Evolutionary conservation across 2,329 filamentous ascomycete genomes (phyloP).

Genomic region (Aspergillus fumigatiaffinis): DNA sequence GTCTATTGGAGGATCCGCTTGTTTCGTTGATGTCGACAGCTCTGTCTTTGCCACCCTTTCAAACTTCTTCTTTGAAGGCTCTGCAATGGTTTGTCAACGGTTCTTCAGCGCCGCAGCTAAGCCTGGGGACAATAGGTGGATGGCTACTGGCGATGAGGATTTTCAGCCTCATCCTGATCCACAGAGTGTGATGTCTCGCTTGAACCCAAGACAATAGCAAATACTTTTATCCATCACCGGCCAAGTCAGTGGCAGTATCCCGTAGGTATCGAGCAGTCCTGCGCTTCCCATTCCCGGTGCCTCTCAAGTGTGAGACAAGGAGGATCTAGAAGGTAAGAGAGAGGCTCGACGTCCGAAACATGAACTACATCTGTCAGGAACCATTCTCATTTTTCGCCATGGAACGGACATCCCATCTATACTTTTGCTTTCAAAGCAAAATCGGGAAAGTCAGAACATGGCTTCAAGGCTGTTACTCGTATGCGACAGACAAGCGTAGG

Average conservation of each 20-base stretch:
- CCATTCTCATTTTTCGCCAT: background rate
- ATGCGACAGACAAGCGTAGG: background rate
- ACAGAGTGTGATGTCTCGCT: background rate
- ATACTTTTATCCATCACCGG: background rate
- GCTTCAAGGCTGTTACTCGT: background rate
- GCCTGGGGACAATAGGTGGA: background rate
- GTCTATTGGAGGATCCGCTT: background rate
- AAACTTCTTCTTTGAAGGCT: background rate
- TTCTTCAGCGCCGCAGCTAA: background rate
- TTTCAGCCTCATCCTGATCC: background rate
- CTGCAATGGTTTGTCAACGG: background rate
- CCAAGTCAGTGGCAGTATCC: background rate
- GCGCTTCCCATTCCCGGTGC: background rate
- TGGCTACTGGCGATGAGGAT: background rate
- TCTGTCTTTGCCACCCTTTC: background rate
- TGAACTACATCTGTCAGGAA: background rate
- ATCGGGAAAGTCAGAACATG: background rate
- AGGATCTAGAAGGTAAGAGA: slow-evolving; percentile 7
- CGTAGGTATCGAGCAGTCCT: background rate
- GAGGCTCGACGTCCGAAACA: slow-evolving; percentile 9
- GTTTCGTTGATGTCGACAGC: background rate
- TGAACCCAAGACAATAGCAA: background rate
- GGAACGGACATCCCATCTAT: background rate
- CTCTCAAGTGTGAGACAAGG: slow-evolving; percentile 3
- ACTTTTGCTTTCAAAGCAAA: background rate